Evolutionary conservation across 805 yeast genomes (phyloP).

Genomic region (Candida chilensis): DNA sequence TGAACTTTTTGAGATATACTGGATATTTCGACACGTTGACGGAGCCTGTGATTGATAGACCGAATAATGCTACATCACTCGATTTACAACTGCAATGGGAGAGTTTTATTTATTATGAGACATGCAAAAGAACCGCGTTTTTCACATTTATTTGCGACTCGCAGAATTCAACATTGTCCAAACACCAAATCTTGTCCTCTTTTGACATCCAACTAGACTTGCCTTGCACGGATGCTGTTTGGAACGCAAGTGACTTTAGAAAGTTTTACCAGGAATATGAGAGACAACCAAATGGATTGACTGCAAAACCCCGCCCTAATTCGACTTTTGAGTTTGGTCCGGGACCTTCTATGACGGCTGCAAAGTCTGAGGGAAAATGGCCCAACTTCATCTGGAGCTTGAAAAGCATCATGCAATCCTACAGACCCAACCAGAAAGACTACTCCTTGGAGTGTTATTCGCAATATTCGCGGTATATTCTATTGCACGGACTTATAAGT

Average conservation of each 20-base stretch:
- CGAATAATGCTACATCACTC: neutral
- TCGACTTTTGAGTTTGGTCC: neutral
- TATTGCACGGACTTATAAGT: conserved; percentile 23
- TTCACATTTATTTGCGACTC: conserved; percentile 30
- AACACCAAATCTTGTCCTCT: conserved; percentile 21
- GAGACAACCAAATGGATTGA: conserved; percentile 14
- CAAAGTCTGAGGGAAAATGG: conserved; percentile 20
- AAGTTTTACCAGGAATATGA: conserved; percentile 12
- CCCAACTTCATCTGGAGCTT: conserved; percentile 24
- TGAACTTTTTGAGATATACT: conserved; percentile 9
- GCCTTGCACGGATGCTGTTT: conserved; percentile 35
- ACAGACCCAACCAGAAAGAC: conserved; percentile 15
- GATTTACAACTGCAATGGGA: conserved; percentile 18
- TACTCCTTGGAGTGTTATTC: conserved; percentile 22
- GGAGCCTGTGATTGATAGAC: conserved; percentile 5
- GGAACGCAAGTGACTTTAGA: conserved; percentile 20
- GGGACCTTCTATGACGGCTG: conserved; percentile 3
- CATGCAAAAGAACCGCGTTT: conserved; percentile 29
- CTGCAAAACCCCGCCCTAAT: conserved; percentile 2
- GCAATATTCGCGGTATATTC: conserved; percentile 22
- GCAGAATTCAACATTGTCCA: conserved; percentile 23
- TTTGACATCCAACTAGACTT: conserved; percentile 34
- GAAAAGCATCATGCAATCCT: conserved; percentile 18
- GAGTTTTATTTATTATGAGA: conserved; percentile 36
- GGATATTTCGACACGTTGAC: conserved; percentile 5